Conservation (phyloP, 1,284 basidiomycete genomes). For the Trichosporon asahii region DNA sequence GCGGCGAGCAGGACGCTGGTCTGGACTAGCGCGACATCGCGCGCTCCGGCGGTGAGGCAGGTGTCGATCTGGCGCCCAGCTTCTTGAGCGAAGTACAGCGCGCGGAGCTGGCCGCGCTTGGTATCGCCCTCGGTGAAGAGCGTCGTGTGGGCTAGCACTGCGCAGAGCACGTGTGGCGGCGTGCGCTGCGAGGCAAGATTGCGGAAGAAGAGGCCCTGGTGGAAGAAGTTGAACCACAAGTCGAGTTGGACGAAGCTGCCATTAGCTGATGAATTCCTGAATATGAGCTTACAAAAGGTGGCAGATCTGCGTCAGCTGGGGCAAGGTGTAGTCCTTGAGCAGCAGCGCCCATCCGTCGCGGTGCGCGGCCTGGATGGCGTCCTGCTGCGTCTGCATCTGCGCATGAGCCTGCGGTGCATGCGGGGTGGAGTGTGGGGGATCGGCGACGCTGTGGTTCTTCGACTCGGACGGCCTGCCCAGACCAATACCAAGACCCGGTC, state of each 20-base stretch:
- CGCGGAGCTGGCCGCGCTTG: conserved; percentile 23
- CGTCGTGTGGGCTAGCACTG: conserved; percentile 33
- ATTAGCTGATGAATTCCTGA: conserved; percentile 4
- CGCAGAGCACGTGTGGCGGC: conserved; percentile 29
- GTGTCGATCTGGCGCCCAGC: conserved; percentile 32
- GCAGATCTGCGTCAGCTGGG: background rate
- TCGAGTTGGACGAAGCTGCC: conserved; percentile 24
- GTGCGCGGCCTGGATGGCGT: background rate
- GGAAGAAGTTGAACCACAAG: conserved; percentile 32
- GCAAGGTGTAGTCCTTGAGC: background rate
- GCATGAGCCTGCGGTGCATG: too few species aligned
- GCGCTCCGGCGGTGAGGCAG: conserved; percentile 25
- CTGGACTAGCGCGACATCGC: conserved; percentile 30
- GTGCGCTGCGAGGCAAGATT: conserved; percentile 16
- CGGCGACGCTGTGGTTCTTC: background rate
- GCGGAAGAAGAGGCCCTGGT: conserved; percentile 28
- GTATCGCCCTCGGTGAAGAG: conserved; percentile 28
- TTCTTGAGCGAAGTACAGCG: conserved; percentile 30
- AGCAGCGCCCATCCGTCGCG: conserved; percentile 11
- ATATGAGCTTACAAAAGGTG: background rate
- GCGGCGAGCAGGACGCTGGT: conserved; percentile 32
- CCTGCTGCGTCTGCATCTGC: background rate
- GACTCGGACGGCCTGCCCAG: background rate
- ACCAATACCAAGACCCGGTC: too few species aligned
- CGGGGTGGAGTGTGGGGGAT: background rate